Evolutionary conservation across 1,284 basidiomycete genomes (phyloP).

Genomic region (Crepidotus sp.): DNA sequence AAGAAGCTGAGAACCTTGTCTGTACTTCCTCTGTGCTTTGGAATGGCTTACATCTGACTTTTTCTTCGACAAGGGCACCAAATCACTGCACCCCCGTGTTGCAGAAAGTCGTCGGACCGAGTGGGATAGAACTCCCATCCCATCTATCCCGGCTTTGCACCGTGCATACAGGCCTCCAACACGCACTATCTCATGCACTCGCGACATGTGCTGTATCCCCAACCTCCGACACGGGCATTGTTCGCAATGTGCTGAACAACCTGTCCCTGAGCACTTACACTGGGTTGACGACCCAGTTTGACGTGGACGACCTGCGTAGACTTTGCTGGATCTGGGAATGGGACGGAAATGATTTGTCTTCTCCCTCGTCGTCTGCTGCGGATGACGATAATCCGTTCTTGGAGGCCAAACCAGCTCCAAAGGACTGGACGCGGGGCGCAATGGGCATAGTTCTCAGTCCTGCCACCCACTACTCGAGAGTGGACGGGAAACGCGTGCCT

Average conservation of each 20-base stretch:
- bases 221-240: slow-evolving; percentile 60
- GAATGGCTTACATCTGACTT: background rate
- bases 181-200: slow-evolving; percentile 72
- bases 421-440: slow-evolving; percentile 67
- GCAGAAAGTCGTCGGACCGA: slow-evolving; percentile 24
- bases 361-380: slow-evolving; percentile 19
- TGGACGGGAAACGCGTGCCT: slow-evolving; percentile 56
- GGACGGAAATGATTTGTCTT: slow-evolving; percentile 44
- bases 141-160: slow-evolving; percentile 52
- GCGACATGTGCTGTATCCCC: slow-evolving; percentile 74
- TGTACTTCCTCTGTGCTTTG: background rate
- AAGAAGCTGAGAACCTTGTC: slow-evolving; percentile 51
- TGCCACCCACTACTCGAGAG: slow-evolving; percentile 59
- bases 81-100: slow-evolving; percentile 44
- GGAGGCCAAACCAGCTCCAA: slow-evolving; percentile 32
- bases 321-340: slow-evolving; percentile 87
- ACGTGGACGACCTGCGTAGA: slow-evolving; percentile 56
- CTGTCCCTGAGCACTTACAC: slow-evolving; percentile 59
- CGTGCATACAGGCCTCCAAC: slow-evolving; percentile 61
- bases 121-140: slow-evolving; percentile 36
- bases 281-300: slow-evolving; percentile 54
- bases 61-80: slow-evolving; percentile 34
- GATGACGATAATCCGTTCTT: slow-evolving; percentile 72
- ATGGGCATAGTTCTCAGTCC: slow-evolving; percentile 70
- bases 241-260: slow-evolving; percentile 72